A percentile compares a stretch with the other conserved stretches of the same genome.
Evolutionary conservation across 108 stramenopile genomes (phyloP).

Genomic region (Nannochloropsis granulata): DNA sequence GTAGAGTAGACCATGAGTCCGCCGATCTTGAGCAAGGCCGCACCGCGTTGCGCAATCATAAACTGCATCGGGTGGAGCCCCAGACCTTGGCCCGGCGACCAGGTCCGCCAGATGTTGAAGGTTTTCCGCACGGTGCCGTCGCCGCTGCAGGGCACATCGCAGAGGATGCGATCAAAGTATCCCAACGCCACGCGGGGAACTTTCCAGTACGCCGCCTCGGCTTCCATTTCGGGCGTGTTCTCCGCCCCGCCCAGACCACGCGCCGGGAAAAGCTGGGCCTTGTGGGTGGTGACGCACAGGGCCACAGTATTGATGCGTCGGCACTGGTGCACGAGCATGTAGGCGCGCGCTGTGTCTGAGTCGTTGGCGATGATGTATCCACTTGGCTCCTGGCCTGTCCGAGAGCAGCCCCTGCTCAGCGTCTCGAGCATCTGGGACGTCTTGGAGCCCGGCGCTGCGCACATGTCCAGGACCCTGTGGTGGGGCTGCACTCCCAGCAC

Average conservation of each 20-base stretch:
- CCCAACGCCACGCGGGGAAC: neutral
- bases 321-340: constrained; percentile 88
- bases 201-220: neutral
- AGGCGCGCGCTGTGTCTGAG: constrained; percentile 69
- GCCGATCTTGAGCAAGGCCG: constrained; percentile 41
- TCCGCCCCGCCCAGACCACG: neutral
- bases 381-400: constrained; percentile 18
- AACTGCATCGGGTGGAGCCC: constrained; percentile 41
- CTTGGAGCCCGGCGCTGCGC: constrained; percentile 95
- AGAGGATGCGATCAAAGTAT: constrained; percentile 83
- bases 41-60: constrained; percentile 36
- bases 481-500: constrained; percentile 62
- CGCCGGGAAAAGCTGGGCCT: constrained; percentile 61
- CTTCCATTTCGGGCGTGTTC: neutral
- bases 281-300: constrained; percentile 66
- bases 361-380: constrained; percentile 96
- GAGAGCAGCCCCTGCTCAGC: constrained; percentile 1
- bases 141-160: constrained; percentile 93
- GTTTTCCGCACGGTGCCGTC: constrained; percentile 95
- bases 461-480: constrained; percentile 82
- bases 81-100: constrained; percentile 32
- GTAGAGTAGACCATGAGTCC: constrained; percentile 91
- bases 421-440: constrained; percentile 85
- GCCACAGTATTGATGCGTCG: constrained; percentile 64
- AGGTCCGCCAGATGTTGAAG: constrained; percentile 67